These are phyloP conservation scores for Tephrocybe sp. DNA, from an alignment of 768 basidiomycete genomes.

Conservation along the genomic window DNA sequence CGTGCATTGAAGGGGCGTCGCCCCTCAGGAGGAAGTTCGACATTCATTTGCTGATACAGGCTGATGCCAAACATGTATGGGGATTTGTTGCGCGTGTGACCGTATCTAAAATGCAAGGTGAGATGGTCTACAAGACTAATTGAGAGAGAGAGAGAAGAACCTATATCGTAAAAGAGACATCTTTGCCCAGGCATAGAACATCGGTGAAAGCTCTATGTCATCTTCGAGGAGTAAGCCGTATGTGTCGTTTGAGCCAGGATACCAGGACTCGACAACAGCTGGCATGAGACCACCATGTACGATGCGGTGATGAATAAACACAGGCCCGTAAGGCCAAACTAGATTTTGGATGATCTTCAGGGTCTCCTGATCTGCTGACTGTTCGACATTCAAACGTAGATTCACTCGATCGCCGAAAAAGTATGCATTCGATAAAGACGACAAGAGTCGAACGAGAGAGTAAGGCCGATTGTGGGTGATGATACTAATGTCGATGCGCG, in stretches of 20 bases:
- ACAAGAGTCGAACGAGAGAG: slow-evolving; percentile 66
- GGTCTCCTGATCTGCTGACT: slow-evolving; percentile 65
- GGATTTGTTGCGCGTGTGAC: slow-evolving; percentile 35
- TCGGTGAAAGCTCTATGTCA: slow-evolving; percentile 79
- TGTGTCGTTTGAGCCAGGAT: slow-evolving; percentile 66
- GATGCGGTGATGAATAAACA: slow-evolving; percentile 68
- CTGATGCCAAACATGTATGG: slow-evolving; percentile 72
- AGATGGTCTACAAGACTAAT: neutral
- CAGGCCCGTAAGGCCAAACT: slow-evolving; percentile 57
- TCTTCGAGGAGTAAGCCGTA: slow-evolving; percentile 85
- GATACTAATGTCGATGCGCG: slow-evolving; percentile 65
- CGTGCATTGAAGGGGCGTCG: slow-evolving; percentile 68
- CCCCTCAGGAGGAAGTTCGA: slow-evolving; percentile 69
- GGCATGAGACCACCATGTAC: slow-evolving; percentile 78
- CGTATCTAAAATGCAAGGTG: slow-evolving; percentile 49
- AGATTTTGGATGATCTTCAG: slow-evolving; percentile 46
- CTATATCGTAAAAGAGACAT: slow-evolving; percentile 76
- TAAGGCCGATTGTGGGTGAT: slow-evolving; percentile 75
- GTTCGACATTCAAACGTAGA: slow-evolving; percentile 73
- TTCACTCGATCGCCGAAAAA: slow-evolving; percentile 71
- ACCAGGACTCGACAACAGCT: slow-evolving; percentile 89
- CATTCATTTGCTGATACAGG: slow-evolving; percentile 81
- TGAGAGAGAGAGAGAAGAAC: slow-evolving; percentile 32
- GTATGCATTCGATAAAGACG: slow-evolving; percentile 52
- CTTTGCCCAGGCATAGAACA: slow-evolving; percentile 86